phyloP scores from a whole-genome alignment of 83 land plant genomes.

The Picea abies region DNA sequence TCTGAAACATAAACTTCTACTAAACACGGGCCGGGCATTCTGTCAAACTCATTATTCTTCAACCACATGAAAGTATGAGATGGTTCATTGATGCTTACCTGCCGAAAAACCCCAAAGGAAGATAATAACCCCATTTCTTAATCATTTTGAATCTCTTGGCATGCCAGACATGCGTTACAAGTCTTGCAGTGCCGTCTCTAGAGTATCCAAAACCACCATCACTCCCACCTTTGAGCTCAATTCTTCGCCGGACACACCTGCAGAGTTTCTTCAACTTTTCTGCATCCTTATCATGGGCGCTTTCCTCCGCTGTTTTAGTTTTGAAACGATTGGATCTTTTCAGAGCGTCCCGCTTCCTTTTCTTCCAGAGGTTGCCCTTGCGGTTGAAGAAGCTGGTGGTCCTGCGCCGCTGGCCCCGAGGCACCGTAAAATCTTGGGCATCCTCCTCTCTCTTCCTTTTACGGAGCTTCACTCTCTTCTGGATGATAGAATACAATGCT shows the following conservation, averaged over 20 bases:
- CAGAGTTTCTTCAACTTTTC: slow-evolving; percentile 34
- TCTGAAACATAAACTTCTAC: background rate
- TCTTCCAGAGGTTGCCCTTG: slow-evolving; percentile 14
- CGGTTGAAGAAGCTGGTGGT: slow-evolving; percentile 38
- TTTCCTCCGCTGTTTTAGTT: background rate
- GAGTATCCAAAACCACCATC: slow-evolving; percentile 42
- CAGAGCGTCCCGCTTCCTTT: slow-evolving; percentile 15
- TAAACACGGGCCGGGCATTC: too few species aligned
- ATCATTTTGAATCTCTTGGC: slow-evolving; percentile 88
- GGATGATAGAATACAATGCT: slow-evolving; percentile 53
- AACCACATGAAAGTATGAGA: background rate
- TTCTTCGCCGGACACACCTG: slow-evolving; percentile 63
- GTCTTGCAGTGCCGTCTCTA: slow-evolving; percentile 78
- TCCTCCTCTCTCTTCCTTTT: background rate
- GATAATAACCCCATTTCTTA: slow-evolving; percentile 82
- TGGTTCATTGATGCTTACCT: slow-evolving; percentile 44
- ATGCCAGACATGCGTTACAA: slow-evolving; percentile 96
- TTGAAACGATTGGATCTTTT: slow-evolving; percentile 5
- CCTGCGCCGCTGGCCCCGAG: slow-evolving; percentile 46
- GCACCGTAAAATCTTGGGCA: slow-evolving; percentile 28
- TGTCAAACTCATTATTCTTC: too few species aligned
- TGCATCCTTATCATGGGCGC: background rate
- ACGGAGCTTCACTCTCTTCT: slow-evolving; percentile 23
- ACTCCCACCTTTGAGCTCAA: slow-evolving; percentile 58
- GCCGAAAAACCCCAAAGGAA: slow-evolving; percentile 81